phyloP scores from a whole-genome alignment of 441 rosid genomes.

The Mallotus japonicus region DNA sequence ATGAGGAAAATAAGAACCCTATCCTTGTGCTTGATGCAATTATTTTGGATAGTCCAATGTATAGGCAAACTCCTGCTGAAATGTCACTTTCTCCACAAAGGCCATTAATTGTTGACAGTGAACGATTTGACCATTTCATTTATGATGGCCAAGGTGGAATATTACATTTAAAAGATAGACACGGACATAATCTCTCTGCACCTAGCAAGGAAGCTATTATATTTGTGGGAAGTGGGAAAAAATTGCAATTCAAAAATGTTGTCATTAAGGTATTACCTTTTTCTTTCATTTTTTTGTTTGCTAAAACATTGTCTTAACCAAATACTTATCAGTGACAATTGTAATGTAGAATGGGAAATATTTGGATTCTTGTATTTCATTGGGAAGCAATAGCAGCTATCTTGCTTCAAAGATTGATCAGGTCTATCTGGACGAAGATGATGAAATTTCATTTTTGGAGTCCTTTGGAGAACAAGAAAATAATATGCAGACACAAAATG shows the following conservation, averaged over 20 bases:
- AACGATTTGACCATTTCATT: constrained; percentile 64
- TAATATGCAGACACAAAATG: constrained; percentile 40
- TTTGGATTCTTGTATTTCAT: constrained; percentile 84
- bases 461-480: constrained; percentile 38
- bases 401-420: constrained; percentile 66
- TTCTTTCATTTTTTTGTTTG: constrained; percentile 12
- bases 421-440: constrained; percentile 56
- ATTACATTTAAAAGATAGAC: constrained; percentile 68
- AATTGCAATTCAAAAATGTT: constrained; percentile 81
- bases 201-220: constrained; percentile 74
- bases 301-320: constrained; percentile 4
- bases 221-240: constrained; percentile 79
- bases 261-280: constrained; percentile 59
- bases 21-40: constrained; percentile 57
- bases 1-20: constrained; percentile 62
- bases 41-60: constrained; percentile 59
- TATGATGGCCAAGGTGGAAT: constrained; percentile 94
- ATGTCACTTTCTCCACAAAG: constrained; percentile 71
- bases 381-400: constrained; percentile 85
- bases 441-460: constrained; percentile 37
- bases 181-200: constrained; percentile 56
- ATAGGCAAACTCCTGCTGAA: constrained; percentile 66
- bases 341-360: constrained; percentile 68
- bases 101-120: constrained; percentile 86
- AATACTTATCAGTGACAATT: constrained; percentile 15